Base-by-base conservation (phyloP, 495 filamentous ascomycete genomes). In the Penicillium flavigenum region DNA sequence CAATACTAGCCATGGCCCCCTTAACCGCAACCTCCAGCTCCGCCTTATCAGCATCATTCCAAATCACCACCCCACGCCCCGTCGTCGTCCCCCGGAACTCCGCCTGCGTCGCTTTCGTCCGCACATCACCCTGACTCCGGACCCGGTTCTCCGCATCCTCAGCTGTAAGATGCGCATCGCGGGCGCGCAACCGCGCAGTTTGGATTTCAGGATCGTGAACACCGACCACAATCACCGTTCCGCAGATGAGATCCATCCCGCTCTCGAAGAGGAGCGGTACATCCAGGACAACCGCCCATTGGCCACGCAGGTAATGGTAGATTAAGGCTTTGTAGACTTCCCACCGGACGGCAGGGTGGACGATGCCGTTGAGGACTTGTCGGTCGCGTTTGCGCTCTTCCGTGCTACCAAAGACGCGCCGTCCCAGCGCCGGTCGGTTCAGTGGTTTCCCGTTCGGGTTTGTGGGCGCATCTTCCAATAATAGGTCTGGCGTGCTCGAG, bases 231-330 rank as follows among this genome's bases (percentile, higher is more conserved):
- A 96, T 67, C 0, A 97, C 88, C 5, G 82, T 83, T 0, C 90
- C 89, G 63, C 90, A 96, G 46, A 92, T 79, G 24, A 82, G 60
- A 64, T 98, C 94, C 77, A 96, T 84, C 3, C 84, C 83, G 57
- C 80, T 81, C 76, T 98, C 94, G 66, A 95, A 97, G 17, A 98
- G 81, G 41, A 98, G 74, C 44, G 94, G 94, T 1, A 98, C 84
- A 66, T 98, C 94, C 10, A 98, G 74, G n/a, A 98, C 87, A 11
- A 95, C 90, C 0, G 90, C 92, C 89, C 92, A 89, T 54, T 83
- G 59, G 2, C 93, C 92, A 3, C 66, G 72, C 3, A 92, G 32
- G 57, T 93, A 96, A 60, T 83, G 78, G 24, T 72, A 70, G 17
- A 88, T 56, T 16, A 95, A 78, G 4, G 77, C 72, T 59, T 79